Percentiles rank a stretch among this genome's conserved stretches.
phyloP scores from a whole-genome alignment of 2,329 filamentous ascomycete genomes.

The Arthrobotrys entomopaga region DNA sequence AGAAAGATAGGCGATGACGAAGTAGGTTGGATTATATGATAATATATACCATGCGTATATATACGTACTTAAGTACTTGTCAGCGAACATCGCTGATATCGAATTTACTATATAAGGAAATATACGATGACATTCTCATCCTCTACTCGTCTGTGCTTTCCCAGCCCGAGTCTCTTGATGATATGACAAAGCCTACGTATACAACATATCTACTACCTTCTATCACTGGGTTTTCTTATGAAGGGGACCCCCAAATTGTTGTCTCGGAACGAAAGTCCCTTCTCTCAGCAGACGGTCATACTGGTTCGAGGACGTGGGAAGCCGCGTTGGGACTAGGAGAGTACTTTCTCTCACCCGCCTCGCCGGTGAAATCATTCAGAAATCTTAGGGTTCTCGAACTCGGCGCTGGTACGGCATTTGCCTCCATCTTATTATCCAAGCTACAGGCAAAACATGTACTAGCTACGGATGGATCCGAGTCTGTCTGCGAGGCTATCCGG shows the following conservation, averaged over 20 bases:
- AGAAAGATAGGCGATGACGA: conserved; percentile 33
- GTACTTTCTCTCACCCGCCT: conserved; percentile 68
- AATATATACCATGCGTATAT: neutral
- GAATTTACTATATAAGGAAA: conserved; percentile 43
- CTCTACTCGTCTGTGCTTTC: conserved; percentile 56
- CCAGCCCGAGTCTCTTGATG: conserved; percentile 29
- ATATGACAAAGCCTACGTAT: conserved; percentile 43
- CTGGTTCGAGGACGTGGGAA: conserved; percentile 83
- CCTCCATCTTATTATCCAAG: conserved; percentile 78
- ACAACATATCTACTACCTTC: conserved; percentile 57
- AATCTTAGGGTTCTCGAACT: conserved; percentile 71
- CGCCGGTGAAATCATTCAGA: conserved; percentile 57
- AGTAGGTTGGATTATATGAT: conserved; percentile 18
- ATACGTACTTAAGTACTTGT: neutral
- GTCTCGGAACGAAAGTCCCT: conserved; percentile 68
- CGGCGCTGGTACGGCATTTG: conserved; percentile 79
- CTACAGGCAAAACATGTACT: conserved; percentile 71
- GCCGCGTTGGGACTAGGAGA: conserved; percentile 78
- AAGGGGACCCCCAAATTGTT: conserved; percentile 73
- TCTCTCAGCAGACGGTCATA: conserved; percentile 77
- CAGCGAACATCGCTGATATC: neutral
- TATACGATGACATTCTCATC: conserved; percentile 55
- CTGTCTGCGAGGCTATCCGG: conserved; percentile 74
- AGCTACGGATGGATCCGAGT: conserved; percentile 78
- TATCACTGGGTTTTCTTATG: conserved; percentile 14